Evolutionary conservation across 176 grass and related monocot species (phyloP), one percentile per base, ranked within the genome.

Genomic region (Oropetium thomaeum): DNA sequence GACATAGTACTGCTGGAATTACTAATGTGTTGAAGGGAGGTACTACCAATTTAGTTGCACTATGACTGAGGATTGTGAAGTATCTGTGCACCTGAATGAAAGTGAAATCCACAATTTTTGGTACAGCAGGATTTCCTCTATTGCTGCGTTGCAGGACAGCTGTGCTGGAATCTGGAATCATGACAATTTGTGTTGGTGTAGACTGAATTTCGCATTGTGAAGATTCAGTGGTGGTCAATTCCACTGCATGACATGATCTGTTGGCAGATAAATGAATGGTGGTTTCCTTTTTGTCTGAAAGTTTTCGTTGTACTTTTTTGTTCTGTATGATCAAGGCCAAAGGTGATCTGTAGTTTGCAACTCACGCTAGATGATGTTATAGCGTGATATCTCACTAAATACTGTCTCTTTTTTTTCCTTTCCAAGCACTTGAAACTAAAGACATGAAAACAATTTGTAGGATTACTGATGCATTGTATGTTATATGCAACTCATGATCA

Each of bases 151-250:
- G 40, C 51, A 67, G 47, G 53, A 82, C 59, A 89, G 66, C 71
- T 71, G 76, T 58, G 48, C 1, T 62, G 57, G 71, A 75, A 65
- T 71, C 1, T 62, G 57, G 71, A 75, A 65, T 71, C 8, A 70
- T 82, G 28, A 77, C 58, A 65, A 59, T 53, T 43, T 74, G 39
- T 71, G 15, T 48, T 82, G 73, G 40, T 32, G 49, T 67, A 52
- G 68, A 62, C 68, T 61, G 74, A 45, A 57, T 68, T 67, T 61
- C 61, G 19, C 61, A 83, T 15, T 60, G 51, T 2, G 20, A 82
- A 78, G 41, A 65, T 73, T 44, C 19, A 51, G 68, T 73, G 49
- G 42, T 2, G 44, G 27, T 73, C 79, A 74, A 38, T 87, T 83
- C 68, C 67, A 67, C 68, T 78, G 47, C 67, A 42, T 17, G 26